phyloP scores from a whole-genome alignment of 371 early-diverging fungal genomes.

The Mortierella sp. region DNA sequence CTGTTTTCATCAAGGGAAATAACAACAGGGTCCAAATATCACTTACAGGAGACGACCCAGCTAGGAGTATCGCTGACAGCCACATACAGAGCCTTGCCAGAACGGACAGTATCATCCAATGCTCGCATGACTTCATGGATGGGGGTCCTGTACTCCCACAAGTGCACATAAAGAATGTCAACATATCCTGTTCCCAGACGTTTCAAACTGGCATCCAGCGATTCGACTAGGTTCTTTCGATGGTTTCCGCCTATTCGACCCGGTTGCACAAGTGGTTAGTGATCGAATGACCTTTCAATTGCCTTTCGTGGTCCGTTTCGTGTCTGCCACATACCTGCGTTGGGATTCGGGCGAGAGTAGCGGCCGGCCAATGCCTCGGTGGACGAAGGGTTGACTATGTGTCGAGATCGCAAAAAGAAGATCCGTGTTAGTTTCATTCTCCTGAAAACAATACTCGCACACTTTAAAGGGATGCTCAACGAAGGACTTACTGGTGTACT shows the following conservation, averaged over 20 bases:
- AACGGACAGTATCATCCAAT: slow-evolving; percentile 62
- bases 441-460: background rate
- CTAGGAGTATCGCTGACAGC: slow-evolving; percentile 60
- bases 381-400: slow-evolving; percentile 30
- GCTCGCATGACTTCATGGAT: slow-evolving; percentile 61
- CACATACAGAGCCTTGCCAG: slow-evolving; percentile 65
- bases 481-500: slow-evolving; percentile 48
- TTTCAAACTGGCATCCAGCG: slow-evolving; percentile 59
- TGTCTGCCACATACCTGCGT: slow-evolving; percentile 30
- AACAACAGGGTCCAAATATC: background rate
- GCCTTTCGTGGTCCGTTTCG: background rate
- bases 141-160: slow-evolving; percentile 60
- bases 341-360: slow-evolving; percentile 28
- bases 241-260: slow-evolving; percentile 49
- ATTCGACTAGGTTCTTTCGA: slow-evolving; percentile 58
- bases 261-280: background rate
- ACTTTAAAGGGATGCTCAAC: background rate
- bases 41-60: slow-evolving; percentile 58
- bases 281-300: background rate
- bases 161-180: slow-evolving; percentile 63
- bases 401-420: background rate
- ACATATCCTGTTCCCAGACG: slow-evolving; percentile 59
- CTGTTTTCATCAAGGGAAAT: background rate
- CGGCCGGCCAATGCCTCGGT: slow-evolving; percentile 29
- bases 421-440: background rate